Base-by-base conservation (phyloP, 2,329 filamentous ascomycete species). In the Lasiodiplodia sp. region DNA sequence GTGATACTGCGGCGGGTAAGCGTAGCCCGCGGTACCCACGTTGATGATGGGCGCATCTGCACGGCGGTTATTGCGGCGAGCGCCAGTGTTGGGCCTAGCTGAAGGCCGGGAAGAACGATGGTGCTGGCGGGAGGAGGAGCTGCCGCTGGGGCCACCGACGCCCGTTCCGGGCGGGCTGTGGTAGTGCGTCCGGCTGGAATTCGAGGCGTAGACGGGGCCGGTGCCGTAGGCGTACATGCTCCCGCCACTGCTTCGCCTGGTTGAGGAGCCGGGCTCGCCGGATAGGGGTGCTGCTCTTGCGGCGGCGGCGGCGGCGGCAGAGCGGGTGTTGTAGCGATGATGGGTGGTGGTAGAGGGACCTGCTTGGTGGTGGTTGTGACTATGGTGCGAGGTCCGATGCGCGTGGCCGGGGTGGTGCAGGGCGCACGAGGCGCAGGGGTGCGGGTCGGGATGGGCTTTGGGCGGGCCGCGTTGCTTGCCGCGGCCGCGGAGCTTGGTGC, bases 321-420 rank as follows among this genome's bases (percentile, higher is more conserved):
- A 34, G 12, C 25, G n/a, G 31, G 40, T 52, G 18, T 49, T 28
- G 40, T 23, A 31, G 4, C 14, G 34, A 16, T 16, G 63, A n/a
- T n/a, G n/a, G n/a, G n/a, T n/a, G n/a, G n/a, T n/a, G n/a, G n/a
- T n/a, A n/a, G n/a, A 14, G 11, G 34, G 8, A 21, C 31, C 21
- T 10, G 14, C 14, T 2, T 25, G 8, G 51, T 44, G 11, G 23
- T 55, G 49, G 34, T 44, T 31, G 28, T 52, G 62, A 31, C 16
- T 18, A 34, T 31, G 6, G 47, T 66, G 52, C 6, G 49, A 18
- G n/a, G 49, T 25, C 12, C 63, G 34, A 21, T 55, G 52, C 7
- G 49, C 38, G 63, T 55, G 63, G 63, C 52, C 52, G 11, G 63
- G 63, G 63, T 66, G 63, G 63, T 55, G 63, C 14, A 66, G 38